A percentile compares a stretch with the other conserved stretches of the same genome.
These are phyloP conservation scores for Talaromyces ruber DNA, from an alignment of 495 filamentous ascomycete genomes.

Conservation along the genomic window DNA sequence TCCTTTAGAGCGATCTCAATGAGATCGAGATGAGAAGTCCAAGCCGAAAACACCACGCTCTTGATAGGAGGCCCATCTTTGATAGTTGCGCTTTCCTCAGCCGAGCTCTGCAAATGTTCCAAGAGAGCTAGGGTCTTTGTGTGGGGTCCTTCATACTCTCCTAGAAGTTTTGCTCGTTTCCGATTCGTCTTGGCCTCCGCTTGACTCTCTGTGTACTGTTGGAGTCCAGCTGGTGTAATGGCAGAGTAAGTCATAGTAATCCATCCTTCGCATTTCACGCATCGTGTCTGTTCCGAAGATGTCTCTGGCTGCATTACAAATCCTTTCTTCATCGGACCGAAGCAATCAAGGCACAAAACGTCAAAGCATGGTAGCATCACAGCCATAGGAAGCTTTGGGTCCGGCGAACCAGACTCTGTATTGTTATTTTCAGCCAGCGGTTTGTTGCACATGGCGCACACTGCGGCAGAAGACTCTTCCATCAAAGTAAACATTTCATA, in stretches of 20 bases:
- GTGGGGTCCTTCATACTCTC: constrained; percentile 73
- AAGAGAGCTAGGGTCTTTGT: constrained; percentile 83
- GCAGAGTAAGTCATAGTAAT: constrained; percentile 52
- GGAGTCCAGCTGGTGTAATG: constrained; percentile 56
- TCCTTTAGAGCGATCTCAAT: constrained; percentile 77
- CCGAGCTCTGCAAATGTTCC: constrained; percentile 50
- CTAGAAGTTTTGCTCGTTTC: constrained; percentile 50
- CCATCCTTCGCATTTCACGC: constrained; percentile 55
- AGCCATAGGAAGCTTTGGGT: constrained; percentile 57
- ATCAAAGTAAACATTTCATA: constrained; percentile 79
- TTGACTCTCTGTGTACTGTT: constrained; percentile 47
- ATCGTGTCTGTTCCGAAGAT: constrained; percentile 31
- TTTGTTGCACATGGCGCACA: constrained; percentile 58
- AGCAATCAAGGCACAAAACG: constrained; percentile 67
- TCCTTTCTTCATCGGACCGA: constrained; percentile 30
- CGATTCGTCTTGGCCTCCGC: constrained; percentile 37
- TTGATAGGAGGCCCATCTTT: constrained; percentile 61
- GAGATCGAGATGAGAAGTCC: constrained; percentile 90
- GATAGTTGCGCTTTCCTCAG: constrained; percentile 48
- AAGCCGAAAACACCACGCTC: constrained; percentile 86
- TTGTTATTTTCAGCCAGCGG: constrained; percentile 42
- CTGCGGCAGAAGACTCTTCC: constrained; percentile 62
- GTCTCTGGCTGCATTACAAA: constrained; percentile 14
- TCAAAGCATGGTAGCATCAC: constrained; percentile 78
- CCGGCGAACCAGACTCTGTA: constrained; percentile 38